Evolutionary conservation across 1,139 yeast species (phyloP), one percentile per base, ranked within the genome.

Genomic region (Hyphopichia burtonii): DNA sequence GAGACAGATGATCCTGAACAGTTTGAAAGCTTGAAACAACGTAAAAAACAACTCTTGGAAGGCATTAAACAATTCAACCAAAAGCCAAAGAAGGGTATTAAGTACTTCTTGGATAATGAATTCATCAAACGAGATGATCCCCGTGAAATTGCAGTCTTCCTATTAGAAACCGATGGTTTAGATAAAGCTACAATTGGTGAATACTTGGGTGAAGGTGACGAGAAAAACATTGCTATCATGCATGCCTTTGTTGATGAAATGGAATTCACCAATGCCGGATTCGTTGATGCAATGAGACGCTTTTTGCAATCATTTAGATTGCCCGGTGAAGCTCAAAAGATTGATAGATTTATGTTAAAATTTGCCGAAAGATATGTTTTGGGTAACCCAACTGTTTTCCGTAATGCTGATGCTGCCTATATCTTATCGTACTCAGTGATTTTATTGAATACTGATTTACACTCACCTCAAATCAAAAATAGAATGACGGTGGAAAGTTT

Each of bases 321-420:
- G 45, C 99, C 99, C 0, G 99, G 99, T 37, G 99, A 94, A 66
- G 91, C 97, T 2, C 99, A 94, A 65, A 93, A 93, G 58, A 91
- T 94, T 61, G 99, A 94, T 71, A 76, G 99, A 54, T 89, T 83
- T 58, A 89, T 94, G 96, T 78, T 93, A 56, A 93, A 94, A 57
- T 94, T 94, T 70, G 99, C 99, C 2, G 96, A 90, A 61, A 75
- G 96, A 52, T 94, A 85, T 57, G 83, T 84, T 31, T 82, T 85
- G 49, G 96, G 94, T 43, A 94, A 93, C 57, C 96, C 97, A 5
- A 72, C 74, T 15, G 75, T 83, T 0, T 93, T 93, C 63, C 82
- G 96, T 0, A 88, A 89, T 56, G 96, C 98, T 1, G 98, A 90
- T 56, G 84, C 97, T 0, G 96, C 96, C 0, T 94, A 93, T 59